These are phyloP conservation scores for Suillus occidentalis DNA, from an alignment of 768 basidiomycete genomes.

Conservation along the genomic window DNA sequence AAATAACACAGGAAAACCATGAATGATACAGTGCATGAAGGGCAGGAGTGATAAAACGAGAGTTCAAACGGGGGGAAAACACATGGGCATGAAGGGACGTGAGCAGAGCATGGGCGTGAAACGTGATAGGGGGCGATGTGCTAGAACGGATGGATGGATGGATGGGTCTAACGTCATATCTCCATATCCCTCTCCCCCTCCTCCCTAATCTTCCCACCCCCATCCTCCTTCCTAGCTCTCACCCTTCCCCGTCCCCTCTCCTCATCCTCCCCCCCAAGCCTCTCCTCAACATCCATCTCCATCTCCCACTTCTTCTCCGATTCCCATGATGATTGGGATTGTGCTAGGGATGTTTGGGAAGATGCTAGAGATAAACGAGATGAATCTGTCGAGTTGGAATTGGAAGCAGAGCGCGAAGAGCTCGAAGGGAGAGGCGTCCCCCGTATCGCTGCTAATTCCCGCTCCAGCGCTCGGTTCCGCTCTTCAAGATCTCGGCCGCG, in stretches of 20 bases:
- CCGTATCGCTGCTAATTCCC: slow-evolving; percentile 26
- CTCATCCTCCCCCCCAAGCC: background rate
- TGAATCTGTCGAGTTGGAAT: background rate
- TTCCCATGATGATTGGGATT: background rate
- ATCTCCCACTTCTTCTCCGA: slow-evolving; percentile 1
- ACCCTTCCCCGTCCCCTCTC: background rate
- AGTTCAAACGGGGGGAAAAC: background rate
- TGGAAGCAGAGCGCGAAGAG: background rate
- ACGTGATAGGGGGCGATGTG: background rate
- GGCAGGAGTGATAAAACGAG: background rate
- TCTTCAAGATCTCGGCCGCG: slow-evolving; percentile 79
- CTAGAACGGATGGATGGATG: background rate
- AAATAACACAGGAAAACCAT: slow-evolving; percentile 6
- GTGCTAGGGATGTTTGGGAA: background rate
- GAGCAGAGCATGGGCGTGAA: background rate
- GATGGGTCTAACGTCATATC: background rate
- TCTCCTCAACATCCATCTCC: slow-evolving; percentile 2
- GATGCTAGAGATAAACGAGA: background rate
- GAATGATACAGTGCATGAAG: slow-evolving; percentile 4
- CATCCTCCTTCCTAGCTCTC: background rate
- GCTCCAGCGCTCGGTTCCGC: slow-evolving; percentile 49
- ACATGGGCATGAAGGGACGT: background rate
- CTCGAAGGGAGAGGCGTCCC: slow-evolving; percentile 5
- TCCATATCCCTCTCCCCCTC: background rate
- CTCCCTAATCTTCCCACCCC: background rate